These are phyloP conservation scores for Scytalidium lignicola DNA, from an alignment of 2,329 filamentous ascomycete species.

Conservation along the genomic window DNA sequence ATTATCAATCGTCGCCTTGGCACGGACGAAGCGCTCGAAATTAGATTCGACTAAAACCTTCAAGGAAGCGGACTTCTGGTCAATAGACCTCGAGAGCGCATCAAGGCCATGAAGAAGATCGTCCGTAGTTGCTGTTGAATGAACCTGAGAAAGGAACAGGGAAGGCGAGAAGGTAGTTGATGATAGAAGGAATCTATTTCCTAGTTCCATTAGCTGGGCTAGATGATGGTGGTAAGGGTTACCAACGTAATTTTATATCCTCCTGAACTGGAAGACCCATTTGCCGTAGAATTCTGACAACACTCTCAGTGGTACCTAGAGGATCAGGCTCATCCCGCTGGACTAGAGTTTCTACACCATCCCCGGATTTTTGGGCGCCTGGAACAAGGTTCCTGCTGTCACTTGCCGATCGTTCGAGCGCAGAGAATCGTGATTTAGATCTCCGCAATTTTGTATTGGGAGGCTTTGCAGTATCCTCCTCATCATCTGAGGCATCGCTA, in stretches of 20 bases:
- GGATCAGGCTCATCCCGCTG: slow-evolving; percentile 92
- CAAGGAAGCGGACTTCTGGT: slow-evolving; percentile 93
- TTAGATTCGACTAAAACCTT: slow-evolving; percentile 97
- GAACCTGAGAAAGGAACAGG: slow-evolving; percentile 87
- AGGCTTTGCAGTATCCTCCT: slow-evolving; percentile 26
- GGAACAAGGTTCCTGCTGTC: slow-evolving; percentile 59
- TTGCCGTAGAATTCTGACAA: slow-evolving; percentile 72
- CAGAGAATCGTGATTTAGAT: slow-evolving; percentile 77
- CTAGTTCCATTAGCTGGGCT: slow-evolving; percentile 34
- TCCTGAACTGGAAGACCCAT: slow-evolving; percentile 79
- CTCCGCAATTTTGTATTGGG: slow-evolving; percentile 45
- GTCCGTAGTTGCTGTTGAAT: slow-evolving; percentile 78
- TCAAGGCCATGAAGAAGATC: slow-evolving; percentile 77
- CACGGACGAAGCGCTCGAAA: slow-evolving; percentile 95
- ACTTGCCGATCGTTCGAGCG: slow-evolving; percentile 71
- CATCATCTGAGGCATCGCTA: slow-evolving; percentile 60
- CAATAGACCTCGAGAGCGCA: slow-evolving; percentile 83
- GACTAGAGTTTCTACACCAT: slow-evolving; percentile 70
- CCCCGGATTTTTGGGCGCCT: slow-evolving; percentile 62
- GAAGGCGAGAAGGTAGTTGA: slow-evolving; percentile 93
- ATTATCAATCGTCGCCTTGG: slow-evolving; percentile 96
- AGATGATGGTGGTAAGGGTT: slow-evolving; percentile 1
- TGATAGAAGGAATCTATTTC: slow-evolving; percentile 89
- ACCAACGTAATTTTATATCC: slow-evolving; percentile 68
- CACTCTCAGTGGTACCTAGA: slow-evolving; percentile 80